These are phyloP conservation scores for Dothideomycetidae sp. DNA, from an alignment of 2,329 filamentous ascomycete species.

Conservation along the genomic window DNA sequence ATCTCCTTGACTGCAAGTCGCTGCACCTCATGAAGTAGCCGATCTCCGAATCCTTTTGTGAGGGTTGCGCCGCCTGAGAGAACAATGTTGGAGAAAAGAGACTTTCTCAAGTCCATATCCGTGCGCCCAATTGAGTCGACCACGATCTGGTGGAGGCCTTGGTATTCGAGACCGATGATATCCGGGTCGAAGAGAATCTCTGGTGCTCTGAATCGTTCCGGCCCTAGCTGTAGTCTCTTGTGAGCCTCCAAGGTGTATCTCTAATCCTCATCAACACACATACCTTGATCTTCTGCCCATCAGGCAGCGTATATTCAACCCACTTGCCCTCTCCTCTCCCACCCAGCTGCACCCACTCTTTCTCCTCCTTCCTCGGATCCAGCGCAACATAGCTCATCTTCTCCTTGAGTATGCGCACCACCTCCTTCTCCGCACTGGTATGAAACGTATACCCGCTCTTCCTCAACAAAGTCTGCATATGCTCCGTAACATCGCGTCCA, in stretches of 20 bases:
- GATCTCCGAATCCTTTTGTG: conserved; percentile 92
- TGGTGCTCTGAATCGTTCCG: conserved; percentile 87
- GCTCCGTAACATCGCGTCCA: conserved; percentile 87
- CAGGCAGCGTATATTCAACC: conserved; percentile 78
- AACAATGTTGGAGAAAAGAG: conserved; percentile 91
- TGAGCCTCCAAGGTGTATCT: conserved; percentile 3
- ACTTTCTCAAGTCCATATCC: conserved; percentile 88
- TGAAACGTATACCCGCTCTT: conserved; percentile 93
- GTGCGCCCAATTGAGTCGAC: conserved; percentile 91
- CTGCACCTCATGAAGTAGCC: conserved; percentile 83
- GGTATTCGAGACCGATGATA: conserved; percentile 91
- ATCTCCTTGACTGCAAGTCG: conserved; percentile 93
- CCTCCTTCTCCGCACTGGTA: conserved; percentile 96
- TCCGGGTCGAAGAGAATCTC: conserved; percentile 98
- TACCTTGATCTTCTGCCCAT: conserved; percentile 87
- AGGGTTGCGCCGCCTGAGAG: conserved; percentile 90
- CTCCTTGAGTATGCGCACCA: conserved; percentile 96
- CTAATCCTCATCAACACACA: conserved; percentile 8
- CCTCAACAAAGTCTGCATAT: conserved; percentile 77
- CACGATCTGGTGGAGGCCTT: conserved; percentile 93
- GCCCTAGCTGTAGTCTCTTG: conserved; percentile 56
- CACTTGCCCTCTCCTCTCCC: conserved; percentile 61
- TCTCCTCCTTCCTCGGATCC: conserved; percentile 87
- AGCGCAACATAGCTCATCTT: conserved; percentile 79
- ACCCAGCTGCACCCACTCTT: conserved; percentile 66